A percentile compares a stretch with the other conserved stretches of the same genome.
Evolutionary conservation across 2,329 filamentous ascomycete species (phyloP).

Genomic region (Aspergillus udagawae): DNA sequence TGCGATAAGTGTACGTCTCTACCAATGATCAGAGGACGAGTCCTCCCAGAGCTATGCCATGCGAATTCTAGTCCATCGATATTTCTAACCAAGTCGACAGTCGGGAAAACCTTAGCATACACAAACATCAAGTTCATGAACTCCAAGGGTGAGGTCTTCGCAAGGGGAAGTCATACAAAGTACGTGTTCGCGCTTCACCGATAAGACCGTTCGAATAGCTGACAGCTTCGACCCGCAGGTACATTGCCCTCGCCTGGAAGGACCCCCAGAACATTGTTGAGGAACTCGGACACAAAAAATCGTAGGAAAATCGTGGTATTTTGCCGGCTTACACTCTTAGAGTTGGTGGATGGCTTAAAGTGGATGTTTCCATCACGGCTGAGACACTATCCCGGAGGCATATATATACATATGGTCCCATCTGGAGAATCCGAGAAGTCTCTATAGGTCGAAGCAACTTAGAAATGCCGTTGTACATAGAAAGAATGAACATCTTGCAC

Average conservation of each 20-base stretch:
- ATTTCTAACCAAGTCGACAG: slow-evolving; percentile 29
- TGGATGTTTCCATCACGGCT: neutral
- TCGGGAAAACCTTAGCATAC: slow-evolving; percentile 63
- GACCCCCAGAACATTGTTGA: slow-evolving; percentile 60
- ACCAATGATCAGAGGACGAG: neutral
- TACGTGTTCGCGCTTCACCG: slow-evolving; percentile 27
- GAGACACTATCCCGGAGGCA: neutral
- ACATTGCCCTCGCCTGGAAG: slow-evolving; percentile 58
- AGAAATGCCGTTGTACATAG: neutral
- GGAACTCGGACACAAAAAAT: slow-evolving; percentile 42
- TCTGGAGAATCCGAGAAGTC: neutral
- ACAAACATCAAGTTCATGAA: slow-evolving; percentile 61
- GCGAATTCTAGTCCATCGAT: neutral
- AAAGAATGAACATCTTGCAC: neutral
- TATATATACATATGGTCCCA: neutral
- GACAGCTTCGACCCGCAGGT: slow-evolving; percentile 33
- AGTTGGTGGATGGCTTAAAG: neutral
- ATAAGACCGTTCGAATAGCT: neutral
- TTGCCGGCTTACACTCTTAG: neutral
- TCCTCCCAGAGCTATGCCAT: neutral
- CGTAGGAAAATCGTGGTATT: neutral
- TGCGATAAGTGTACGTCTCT: slow-evolving; percentile 59
- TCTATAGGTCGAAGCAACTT: neutral
- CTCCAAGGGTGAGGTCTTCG: slow-evolving; percentile 55
- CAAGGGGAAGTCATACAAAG: slow-evolving; percentile 66